These are phyloP conservation scores for Termitomyces sp. DNA, from an alignment of 768 basidiomycete species.

Conservation along the genomic window DNA sequence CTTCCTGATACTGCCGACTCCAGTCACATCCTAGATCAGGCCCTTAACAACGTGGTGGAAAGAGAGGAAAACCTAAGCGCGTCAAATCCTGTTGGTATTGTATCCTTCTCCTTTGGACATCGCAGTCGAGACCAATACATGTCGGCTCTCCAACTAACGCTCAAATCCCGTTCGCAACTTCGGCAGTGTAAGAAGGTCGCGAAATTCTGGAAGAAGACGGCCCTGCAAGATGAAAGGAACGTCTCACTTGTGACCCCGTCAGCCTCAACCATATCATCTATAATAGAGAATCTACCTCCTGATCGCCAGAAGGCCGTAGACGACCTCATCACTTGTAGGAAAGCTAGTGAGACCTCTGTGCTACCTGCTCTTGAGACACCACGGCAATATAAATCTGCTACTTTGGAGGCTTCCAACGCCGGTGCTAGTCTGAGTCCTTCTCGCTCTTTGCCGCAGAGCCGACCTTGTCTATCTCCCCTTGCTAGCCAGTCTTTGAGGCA, in stretches of 20 bases:
- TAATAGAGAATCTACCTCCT: constrained; percentile 26
- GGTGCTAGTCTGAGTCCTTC: constrained; percentile 4
- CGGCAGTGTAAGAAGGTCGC: constrained; percentile 41
- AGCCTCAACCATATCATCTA: constrained; percentile 32
- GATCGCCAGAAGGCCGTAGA: constrained; percentile 37
- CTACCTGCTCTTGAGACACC: not conserved
- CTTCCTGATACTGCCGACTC: not conserved
- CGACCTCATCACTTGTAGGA: constrained; percentile 23
- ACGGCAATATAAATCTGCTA: not conserved
- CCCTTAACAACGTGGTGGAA: constrained; percentile 4
- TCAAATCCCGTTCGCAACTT: constrained; percentile 39
- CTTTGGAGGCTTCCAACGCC: not conserved
- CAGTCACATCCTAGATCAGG: constrained; percentile 7
- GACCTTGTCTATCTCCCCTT: constrained; percentile 19
- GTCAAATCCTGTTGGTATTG: not conserved
- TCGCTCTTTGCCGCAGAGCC: constrained; percentile 17
- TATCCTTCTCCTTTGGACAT: constrained; percentile 18
- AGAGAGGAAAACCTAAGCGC: not conserved
- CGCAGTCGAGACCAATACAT: constrained; percentile 38
- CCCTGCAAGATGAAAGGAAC: constrained; percentile 24
- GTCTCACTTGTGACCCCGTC: constrained; percentile 31
- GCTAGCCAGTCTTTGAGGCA: constrained; percentile 23
- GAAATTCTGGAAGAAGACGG: constrained; percentile 39
- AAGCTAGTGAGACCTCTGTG: constrained; percentile 8
- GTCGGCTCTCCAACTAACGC: constrained; percentile 39